phyloP scores from a whole-genome alignment of 306 rosid species.

The Carpinus viminea region DNA sequence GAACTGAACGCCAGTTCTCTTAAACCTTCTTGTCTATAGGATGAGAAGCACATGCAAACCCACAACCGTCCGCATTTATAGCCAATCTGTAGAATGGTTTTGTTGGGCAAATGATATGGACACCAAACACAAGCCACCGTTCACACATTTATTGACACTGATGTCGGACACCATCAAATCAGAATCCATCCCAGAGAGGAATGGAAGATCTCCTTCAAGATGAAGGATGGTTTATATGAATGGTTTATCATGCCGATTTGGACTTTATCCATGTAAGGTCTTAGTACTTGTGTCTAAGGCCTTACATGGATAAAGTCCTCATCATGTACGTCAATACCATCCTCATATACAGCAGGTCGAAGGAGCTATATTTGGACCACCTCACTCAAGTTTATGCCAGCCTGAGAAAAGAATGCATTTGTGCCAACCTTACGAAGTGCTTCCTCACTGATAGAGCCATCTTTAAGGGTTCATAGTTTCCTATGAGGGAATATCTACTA shows the following conservation, averaged over 20 bases:
- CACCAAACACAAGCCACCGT: too few species aligned
- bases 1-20: not conserved
- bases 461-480: not conserved
- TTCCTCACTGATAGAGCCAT: not conserved
- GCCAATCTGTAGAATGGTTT: not conserved
- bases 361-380: not conserved
- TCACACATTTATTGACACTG: too few species aligned
- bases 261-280: too few species aligned
- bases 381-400: not conserved
- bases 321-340: not conserved
- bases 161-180: too few species aligned
- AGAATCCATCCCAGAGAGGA: too few species aligned
- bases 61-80: not conserved
- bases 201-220: too few species aligned
- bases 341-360: not conserved
- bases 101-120: not conserved
- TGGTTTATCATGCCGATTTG: too few species aligned
- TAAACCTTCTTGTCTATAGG: not conserved
- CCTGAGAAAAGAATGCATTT: not conserved
- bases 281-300: not conserved
- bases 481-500: not conserved
- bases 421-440: not conserved
- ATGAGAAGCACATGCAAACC: slow-evolving; percentile 10
- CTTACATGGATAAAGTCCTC: not conserved
- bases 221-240: too few species aligned